These are phyloP conservation scores for Pichia cactophila DNA, from an alignment of 1,139 yeast genomes.

Conservation along the genomic window DNA sequence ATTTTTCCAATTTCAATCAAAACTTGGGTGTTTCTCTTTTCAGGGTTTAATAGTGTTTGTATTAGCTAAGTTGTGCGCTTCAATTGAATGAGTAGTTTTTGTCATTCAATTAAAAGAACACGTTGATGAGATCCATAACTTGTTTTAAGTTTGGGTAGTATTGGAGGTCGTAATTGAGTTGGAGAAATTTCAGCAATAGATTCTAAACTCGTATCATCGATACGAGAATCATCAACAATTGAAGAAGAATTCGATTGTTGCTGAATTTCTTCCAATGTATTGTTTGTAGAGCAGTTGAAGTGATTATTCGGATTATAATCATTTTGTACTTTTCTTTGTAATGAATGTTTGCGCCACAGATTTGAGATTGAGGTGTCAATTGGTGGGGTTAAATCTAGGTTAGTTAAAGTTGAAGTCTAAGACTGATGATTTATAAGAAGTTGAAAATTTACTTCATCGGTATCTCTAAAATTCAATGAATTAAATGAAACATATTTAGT, in stretches of 20 bases:
- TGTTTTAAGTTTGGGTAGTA: neutral
- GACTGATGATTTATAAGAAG: constrained; percentile 7
- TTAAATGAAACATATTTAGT: constrained; percentile 34
- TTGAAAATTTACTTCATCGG: constrained; percentile 2
- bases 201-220: constrained; percentile 1
- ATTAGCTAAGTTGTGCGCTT: constrained; percentile 14
- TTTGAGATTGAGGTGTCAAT: neutral
- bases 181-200: neutral
- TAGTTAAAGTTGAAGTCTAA: neutral
- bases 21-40: no score
- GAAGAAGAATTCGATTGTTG: constrained; percentile 22
- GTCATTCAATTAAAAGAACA: constrained; percentile 42
- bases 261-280: constrained; percentile 28
- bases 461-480: constrained; percentile 21
- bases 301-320: constrained; percentile 28
- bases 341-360: constrained; percentile 1
- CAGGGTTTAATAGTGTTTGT: constrained; percentile 6
- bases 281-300: constrained; percentile 25
- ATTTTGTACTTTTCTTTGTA: constrained; percentile 15
- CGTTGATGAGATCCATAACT: constrained; percentile 21
- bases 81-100: constrained; percentile 38
- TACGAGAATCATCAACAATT: neutral
- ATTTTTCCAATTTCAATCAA: no score
- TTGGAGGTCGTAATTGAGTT: neutral
- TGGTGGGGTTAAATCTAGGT: neutral